phyloP scores from a whole-genome alignment of 2,329 filamentous ascomycete genomes.

The Fusarium graminum region DNA sequence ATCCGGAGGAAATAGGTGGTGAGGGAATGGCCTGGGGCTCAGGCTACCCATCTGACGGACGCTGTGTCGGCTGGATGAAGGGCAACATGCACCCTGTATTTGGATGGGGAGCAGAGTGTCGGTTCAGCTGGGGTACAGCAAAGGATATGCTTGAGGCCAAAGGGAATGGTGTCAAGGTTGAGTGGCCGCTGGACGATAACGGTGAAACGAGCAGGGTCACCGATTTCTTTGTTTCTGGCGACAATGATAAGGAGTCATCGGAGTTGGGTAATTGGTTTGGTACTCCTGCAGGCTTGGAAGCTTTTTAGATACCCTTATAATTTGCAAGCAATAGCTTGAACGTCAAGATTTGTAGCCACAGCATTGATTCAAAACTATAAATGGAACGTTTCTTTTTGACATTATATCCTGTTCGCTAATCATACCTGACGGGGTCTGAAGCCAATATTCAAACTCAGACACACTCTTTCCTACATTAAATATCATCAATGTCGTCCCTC shows the following conservation, averaged over 20 bases:
- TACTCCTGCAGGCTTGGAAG: slow-evolving; percentile 73
- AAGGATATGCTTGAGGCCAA: slow-evolving; percentile 93
- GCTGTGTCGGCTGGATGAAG: slow-evolving; percentile 85
- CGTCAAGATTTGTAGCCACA: slow-evolving; percentile 3
- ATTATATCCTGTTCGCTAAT: slow-evolving; percentile 51
- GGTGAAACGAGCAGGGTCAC: slow-evolving; percentile 77
- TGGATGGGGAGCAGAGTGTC: slow-evolving; percentile 92
- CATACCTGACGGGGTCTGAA: slow-evolving; percentile 33
- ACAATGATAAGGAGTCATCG: slow-evolving; percentile 62
- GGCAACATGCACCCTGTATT: slow-evolving; percentile 92
- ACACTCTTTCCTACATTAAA: slow-evolving; percentile 60
- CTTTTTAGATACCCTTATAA: slow-evolving; percentile 67
- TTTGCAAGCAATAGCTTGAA: slow-evolving; percentile 5
- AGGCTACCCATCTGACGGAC: slow-evolving; percentile 89
- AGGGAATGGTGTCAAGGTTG: slow-evolving; percentile 75
- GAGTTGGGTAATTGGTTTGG: slow-evolving; percentile 90
- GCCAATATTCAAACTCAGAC: slow-evolving; percentile 31
- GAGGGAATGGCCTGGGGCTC: slow-evolving; percentile 80
- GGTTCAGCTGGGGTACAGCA: slow-evolving; percentile 95
- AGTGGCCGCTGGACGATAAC: slow-evolving; percentile 85
- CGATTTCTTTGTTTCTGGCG: slow-evolving; percentile 74
- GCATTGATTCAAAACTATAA: slow-evolving; percentile 7
- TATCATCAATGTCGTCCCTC: slow-evolving; percentile 69
- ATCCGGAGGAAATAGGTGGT: slow-evolving; percentile 50
- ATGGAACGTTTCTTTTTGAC: slow-evolving; percentile 36